phyloP scores from a whole-genome alignment of 129 eudicot genomes.

The Pulicaria dysenterica region DNA sequence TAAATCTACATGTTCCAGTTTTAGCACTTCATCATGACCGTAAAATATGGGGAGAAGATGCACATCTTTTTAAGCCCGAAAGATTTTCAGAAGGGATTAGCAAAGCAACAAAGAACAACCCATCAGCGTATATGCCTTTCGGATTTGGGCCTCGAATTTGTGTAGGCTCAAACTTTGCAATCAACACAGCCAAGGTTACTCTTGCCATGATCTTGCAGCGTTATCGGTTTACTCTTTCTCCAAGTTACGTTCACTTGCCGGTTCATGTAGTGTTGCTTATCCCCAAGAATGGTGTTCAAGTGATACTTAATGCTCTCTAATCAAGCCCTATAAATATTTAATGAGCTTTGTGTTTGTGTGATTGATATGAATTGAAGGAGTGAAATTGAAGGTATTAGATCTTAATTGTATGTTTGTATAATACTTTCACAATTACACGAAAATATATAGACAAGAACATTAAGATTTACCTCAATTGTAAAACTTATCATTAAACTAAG shows the following conservation, averaged over 20 bases:
- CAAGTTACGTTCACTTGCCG: slow-evolving; percentile 38
- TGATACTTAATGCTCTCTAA: slow-evolving; percentile 33
- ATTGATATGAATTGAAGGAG: no score
- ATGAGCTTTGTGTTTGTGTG: no score
- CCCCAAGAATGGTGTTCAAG: slow-evolving; percentile 45
- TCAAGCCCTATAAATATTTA: not conserved
- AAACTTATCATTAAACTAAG: no score
- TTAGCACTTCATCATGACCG: slow-evolving; percentile 51
- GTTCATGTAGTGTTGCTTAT: slow-evolving; percentile 23
- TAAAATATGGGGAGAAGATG: slow-evolving; percentile 57
- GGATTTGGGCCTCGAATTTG: slow-evolving; percentile 47
- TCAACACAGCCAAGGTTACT: slow-evolving; percentile 37
- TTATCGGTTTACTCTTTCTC: slow-evolving; percentile 37
- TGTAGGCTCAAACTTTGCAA: slow-evolving; percentile 44
- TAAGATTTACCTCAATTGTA: no score
- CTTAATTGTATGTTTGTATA: no score
- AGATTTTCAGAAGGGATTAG: slow-evolving; percentile 50
- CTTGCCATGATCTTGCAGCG: slow-evolving; percentile 50
- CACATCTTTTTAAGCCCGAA: slow-evolving; percentile 45
- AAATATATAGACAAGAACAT: no score
- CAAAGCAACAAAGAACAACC: slow-evolving; percentile 49
- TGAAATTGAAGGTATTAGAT: no score
- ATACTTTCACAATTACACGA: no score
- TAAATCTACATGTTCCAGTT: slow-evolving; percentile 32
- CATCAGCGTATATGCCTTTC: slow-evolving; percentile 47